phyloP scores from a whole-genome alignment of 2,329 filamentous ascomycete species.

The Cadophora sp. region DNA sequence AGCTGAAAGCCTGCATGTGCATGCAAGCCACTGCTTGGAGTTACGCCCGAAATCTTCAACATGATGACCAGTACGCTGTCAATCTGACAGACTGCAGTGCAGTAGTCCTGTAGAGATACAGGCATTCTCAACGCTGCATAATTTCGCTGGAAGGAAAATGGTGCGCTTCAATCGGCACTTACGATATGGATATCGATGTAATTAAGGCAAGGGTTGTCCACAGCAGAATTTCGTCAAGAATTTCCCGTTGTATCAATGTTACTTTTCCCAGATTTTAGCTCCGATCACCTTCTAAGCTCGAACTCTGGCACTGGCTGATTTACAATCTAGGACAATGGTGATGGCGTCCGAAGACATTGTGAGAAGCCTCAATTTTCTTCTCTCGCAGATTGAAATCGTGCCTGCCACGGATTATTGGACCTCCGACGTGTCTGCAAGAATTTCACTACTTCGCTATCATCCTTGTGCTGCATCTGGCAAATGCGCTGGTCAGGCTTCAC shows the following conservation, averaged over 20 bases:
- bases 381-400: too few relatives aligned
- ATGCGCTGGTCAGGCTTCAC: too few relatives aligned
- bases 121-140: background rate
- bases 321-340: too few relatives aligned
- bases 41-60: background rate
- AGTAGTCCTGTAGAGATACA: background rate
- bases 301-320: background rate
- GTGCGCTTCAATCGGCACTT: background rate
- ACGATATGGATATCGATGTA: background rate
- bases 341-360: too few relatives aligned
- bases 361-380: too few relatives aligned
- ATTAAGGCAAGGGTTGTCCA: background rate
- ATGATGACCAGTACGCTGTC: background rate
- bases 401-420: too few relatives aligned
- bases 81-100: background rate
- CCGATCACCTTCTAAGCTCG: background rate
- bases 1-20: constrained; percentile 4
- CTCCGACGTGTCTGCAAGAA: too few relatives aligned
- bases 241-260: background rate
- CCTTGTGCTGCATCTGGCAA: too few relatives aligned
- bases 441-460: too few relatives aligned
- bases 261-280: background rate
- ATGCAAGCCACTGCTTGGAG: constrained; percentile 10
- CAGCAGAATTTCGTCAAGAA: background rate
- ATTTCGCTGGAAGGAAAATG: background rate